Conservation (phyloP, 495 filamentous ascomycete genomes). For the Achaetomiella virescens region DNA sequence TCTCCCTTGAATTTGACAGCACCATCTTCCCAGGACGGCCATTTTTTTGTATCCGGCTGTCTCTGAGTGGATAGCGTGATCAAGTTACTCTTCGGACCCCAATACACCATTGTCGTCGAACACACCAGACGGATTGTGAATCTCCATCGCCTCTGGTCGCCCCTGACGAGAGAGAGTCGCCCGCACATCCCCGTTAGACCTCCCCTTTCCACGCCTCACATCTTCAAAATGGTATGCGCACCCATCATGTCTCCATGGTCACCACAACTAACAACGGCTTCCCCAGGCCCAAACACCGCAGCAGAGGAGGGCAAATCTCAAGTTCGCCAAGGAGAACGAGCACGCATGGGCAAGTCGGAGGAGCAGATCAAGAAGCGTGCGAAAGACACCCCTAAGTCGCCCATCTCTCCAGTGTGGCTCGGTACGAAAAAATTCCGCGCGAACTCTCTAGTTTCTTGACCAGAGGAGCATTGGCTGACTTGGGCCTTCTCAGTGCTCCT, state of each 20-base stretch:
- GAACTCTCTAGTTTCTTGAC: constrained; percentile 7
- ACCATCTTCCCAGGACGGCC: background rate
- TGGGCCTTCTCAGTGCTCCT: constrained; percentile 53
- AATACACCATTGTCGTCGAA: background rate
- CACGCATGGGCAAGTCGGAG: constrained; percentile 77
- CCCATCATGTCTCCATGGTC: background rate
- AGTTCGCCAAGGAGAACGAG: constrained; percentile 74
- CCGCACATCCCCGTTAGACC: background rate
- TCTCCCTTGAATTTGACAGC: constrained; percentile 2
- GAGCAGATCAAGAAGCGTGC: constrained; percentile 59
- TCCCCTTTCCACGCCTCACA: background rate
- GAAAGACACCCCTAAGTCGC: constrained; percentile 60
- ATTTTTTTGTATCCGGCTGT: background rate
- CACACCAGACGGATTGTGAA: background rate
- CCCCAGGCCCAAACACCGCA: constrained; percentile 85
- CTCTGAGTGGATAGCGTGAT: background rate
- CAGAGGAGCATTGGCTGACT: background rate
- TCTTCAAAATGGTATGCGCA: constrained; percentile 23
- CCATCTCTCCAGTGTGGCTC: constrained; percentile 75
- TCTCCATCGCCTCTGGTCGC: background rate
- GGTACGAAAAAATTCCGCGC: constrained; percentile 49
- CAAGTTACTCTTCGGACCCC: background rate
- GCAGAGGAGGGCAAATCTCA: constrained; percentile 82
- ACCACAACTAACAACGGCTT: background rate
- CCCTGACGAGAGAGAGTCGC: background rate